phyloP scores from a whole-genome alignment of 345 rosid genomes.

The Eucalyptus paniculata region DNA sequence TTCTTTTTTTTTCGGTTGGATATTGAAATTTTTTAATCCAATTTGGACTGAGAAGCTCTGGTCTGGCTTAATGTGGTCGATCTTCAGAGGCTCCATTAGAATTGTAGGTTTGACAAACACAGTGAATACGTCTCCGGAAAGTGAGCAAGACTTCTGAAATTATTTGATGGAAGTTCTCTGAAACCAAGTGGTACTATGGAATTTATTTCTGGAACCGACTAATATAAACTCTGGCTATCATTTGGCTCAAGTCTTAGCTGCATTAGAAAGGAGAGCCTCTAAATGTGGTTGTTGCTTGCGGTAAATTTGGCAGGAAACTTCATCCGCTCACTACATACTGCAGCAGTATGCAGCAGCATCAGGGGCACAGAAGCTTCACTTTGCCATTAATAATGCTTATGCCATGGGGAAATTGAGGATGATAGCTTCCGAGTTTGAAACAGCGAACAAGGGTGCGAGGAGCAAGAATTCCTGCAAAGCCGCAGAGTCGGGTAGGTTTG shows the following conservation, averaged over 20 bases:
- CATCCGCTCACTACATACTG: constrained; percentile 29
- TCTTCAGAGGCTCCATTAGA: not conserved
- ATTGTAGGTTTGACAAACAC: not conserved
- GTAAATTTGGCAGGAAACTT: constrained; percentile 19
- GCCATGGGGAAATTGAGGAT: constrained; percentile 30
- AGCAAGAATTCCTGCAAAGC: constrained; percentile 11
- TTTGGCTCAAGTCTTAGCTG: not conserved
- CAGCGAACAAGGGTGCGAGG: constrained; percentile 7
- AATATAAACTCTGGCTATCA: not conserved
- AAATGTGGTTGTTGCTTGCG: not conserved
- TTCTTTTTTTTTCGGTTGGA: not conserved
- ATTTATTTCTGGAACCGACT: not conserved
- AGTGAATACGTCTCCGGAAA: not conserved
- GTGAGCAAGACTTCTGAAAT: not conserved
- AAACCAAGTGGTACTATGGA: not conserved
- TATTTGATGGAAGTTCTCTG: not conserved
- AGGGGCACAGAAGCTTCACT: constrained; percentile 22
- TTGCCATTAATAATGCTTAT: constrained; percentile 19
- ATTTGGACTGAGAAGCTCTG: not conserved
- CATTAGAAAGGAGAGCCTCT: not conserved
- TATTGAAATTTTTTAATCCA: not conserved
- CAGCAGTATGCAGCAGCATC: constrained; percentile 26
- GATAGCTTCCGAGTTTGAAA: constrained; percentile 27
- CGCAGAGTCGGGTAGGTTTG: constrained; percentile 22
- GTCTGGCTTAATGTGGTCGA: not conserved